Percentiles rank a stretch among this genome's conserved stretches.
Evolutionary conservation across 805 yeast species (phyloP).

Genomic region (Suhomyces xylopsoci): DNA sequence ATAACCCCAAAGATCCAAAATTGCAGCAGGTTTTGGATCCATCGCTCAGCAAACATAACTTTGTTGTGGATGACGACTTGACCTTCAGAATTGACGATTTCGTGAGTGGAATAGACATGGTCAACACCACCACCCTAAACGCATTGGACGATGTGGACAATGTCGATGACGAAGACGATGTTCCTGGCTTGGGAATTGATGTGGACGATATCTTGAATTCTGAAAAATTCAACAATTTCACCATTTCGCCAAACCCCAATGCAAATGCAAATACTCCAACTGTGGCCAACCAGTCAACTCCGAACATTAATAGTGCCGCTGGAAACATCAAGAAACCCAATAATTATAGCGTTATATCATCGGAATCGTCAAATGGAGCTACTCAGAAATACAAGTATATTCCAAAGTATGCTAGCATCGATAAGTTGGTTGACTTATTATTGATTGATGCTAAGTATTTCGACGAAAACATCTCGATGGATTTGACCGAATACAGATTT

Average conservation of each 20-base stretch:
- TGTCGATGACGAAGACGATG: slow-evolving; percentile 34
- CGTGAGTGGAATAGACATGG: slow-evolving; percentile 24
- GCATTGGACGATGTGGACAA: slow-evolving; percentile 27
- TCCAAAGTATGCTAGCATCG: slow-evolving; percentile 55
- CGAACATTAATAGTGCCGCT: background rate
- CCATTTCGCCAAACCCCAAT: slow-evolving; percentile 15
- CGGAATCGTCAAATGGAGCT: slow-evolving; percentile 11
- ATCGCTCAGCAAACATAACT: slow-evolving; percentile 18
- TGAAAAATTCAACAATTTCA: slow-evolving; percentile 35
- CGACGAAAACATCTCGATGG: slow-evolving; percentile 34
- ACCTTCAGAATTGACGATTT: slow-evolving; percentile 37
- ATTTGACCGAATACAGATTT: slow-evolving; percentile 38
- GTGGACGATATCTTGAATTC: slow-evolving; percentile 42
- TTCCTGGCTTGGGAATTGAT: slow-evolving; percentile 41
- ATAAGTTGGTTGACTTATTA: slow-evolving; percentile 73
- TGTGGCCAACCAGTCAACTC: background rate
- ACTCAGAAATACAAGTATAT: slow-evolving; percentile 6
- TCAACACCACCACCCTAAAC: slow-evolving; percentile 12
- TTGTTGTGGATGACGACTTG: slow-evolving; percentile 30
- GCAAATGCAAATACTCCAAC: background rate
- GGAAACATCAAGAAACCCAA: slow-evolving; percentile 12
- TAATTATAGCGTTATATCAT: slow-evolving; percentile 19
- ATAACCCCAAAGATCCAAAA: slow-evolving; percentile 4
- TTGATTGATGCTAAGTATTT: slow-evolving; percentile 67
- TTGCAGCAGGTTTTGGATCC: slow-evolving; percentile 14